Conservation (phyloP, 2,329 filamentous ascomycete genomes). For the Diaporthe sp. region DNA sequence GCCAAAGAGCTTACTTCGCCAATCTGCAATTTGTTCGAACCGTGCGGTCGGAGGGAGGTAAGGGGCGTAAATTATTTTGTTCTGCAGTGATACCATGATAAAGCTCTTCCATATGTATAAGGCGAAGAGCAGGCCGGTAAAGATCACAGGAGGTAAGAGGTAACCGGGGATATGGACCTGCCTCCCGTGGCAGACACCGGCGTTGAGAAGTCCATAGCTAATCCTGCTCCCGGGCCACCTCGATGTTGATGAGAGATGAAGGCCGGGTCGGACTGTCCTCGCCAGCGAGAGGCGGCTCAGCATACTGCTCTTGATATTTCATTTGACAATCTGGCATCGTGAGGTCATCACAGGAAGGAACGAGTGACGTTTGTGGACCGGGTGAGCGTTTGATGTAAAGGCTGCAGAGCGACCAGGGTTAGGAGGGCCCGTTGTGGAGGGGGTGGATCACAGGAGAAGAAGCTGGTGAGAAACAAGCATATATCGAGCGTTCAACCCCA, state of each 20-base stretch:
- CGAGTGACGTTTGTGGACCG: not conserved
- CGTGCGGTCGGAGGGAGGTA: constrained; percentile 80
- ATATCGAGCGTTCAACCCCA: not conserved
- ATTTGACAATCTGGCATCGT: not conserved
- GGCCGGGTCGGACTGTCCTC: not conserved
- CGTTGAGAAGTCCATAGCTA: constrained; percentile 24
- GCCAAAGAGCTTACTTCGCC: constrained; percentile 69
- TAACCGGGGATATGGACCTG: constrained; percentile 55
- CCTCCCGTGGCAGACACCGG: constrained; percentile 43
- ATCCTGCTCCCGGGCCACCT: not conserved
- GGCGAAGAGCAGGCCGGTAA: constrained; percentile 73
- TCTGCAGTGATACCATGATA: constrained; percentile 83
- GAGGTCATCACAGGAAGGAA: not conserved
- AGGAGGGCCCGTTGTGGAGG: not conserved
- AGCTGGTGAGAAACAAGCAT: not conserved
- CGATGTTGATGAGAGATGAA: constrained; percentile 38
- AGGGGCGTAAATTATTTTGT: constrained; percentile 86
- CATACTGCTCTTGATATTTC: constrained; percentile 33
- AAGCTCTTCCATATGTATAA: constrained; percentile 78
- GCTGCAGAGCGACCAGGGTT: not conserved
- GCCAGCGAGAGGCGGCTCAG: constrained; percentile 34
- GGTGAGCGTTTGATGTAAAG: not conserved
- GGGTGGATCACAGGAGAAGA: not conserved
- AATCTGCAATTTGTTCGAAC: constrained; percentile 76
- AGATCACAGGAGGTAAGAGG: constrained; percentile 76